Percentiles rank a stretch among this genome's conserved stretches.
phyloP scores from a whole-genome alignment of 345 rosid species.

The Linum usitatissimum region DNA sequence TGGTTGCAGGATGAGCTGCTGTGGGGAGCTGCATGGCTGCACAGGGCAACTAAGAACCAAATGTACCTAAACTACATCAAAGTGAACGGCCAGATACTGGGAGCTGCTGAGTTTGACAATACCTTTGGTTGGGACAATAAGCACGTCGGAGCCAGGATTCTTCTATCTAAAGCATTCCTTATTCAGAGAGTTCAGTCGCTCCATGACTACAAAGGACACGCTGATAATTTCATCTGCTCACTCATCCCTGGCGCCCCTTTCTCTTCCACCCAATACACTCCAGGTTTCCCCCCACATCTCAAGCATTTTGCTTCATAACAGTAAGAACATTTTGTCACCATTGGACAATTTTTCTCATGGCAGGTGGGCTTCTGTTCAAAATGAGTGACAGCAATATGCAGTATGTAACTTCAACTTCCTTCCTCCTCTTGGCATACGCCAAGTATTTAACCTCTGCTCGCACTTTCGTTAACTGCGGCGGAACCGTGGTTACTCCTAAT shows the following conservation, averaged over 20 bases:
- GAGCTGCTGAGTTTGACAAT: conserved; percentile 24
- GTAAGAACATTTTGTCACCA: neutral
- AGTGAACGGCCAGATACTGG: conserved; percentile 20
- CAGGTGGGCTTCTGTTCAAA: conserved; percentile 37
- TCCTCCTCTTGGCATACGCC: conserved; percentile 46
- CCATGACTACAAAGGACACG: conserved; percentile 87
- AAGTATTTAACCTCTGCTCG: conserved; percentile 36
- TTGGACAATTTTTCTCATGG: neutral
- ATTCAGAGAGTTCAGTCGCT: conserved; percentile 67
- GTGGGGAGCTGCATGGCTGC: conserved; percentile 31
- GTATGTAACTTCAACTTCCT: conserved; percentile 49
- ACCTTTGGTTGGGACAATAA: conserved; percentile 31
- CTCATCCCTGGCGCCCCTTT: conserved; percentile 76
- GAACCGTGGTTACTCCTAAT: conserved; percentile 31
- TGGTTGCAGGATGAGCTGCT: conserved; percentile 23
- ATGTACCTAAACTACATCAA: conserved; percentile 22
- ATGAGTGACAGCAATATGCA: conserved; percentile 48
- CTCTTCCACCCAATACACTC: conserved; percentile 75
- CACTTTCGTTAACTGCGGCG: conserved; percentile 41
- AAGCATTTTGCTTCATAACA: conserved; percentile 22
- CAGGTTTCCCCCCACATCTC: conserved; percentile 34
- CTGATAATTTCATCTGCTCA: conserved; percentile 92
- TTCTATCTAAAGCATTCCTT: conserved; percentile 48
- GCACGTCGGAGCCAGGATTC: conserved; percentile 29
- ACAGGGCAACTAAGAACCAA: conserved; percentile 23